These are phyloP conservation scores for Chlorella sp. DNA, from an alignment of 139 green algal genomes.

Conservation along the genomic window DNA sequence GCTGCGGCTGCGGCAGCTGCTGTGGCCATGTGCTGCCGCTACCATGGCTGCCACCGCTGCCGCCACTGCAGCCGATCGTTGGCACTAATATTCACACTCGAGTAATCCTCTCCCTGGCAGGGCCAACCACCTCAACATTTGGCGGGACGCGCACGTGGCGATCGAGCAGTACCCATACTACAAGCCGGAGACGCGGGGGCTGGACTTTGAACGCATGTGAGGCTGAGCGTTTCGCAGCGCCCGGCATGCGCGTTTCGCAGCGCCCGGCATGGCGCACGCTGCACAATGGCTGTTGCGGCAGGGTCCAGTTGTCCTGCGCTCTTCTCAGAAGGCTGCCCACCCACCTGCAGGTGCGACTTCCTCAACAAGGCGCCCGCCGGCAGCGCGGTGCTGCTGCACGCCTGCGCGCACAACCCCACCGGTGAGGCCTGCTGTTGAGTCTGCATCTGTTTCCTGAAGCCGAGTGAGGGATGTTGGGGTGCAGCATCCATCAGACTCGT, in stretches of 20 bases:
- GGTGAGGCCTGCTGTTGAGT: slow-evolving; percentile 16
- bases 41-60: background rate
- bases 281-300: too few species aligned
- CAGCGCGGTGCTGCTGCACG: slow-evolving; percentile 90
- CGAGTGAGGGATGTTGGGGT: too few species aligned
- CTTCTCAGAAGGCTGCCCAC: too few species aligned
- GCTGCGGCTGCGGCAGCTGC: background rate
- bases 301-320: too few species aligned
- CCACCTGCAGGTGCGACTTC: background rate
- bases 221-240: too few species aligned
- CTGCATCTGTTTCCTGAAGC: too few species aligned
- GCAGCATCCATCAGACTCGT: too few species aligned
- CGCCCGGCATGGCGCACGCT: too few species aligned
- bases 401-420: slow-evolving; percentile 90
- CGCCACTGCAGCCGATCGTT: too few species aligned
- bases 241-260: too few species aligned
- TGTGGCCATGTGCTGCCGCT: background rate
- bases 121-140: slow-evolving; percentile 78
- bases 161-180: slow-evolving; percentile 83
- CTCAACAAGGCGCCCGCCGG: slow-evolving; percentile 67
- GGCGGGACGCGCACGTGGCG: slow-evolving; percentile 55
- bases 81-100: too few species aligned
- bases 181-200: slow-evolving; percentile 84
- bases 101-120: too few species aligned
- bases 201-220: slow-evolving; percentile 85